A percentile compares a stretch with the other conserved stretches of the same genome.
Conservation (phyloP, 164 flowering plant species). For the Magnolia officinalis region DNA sequence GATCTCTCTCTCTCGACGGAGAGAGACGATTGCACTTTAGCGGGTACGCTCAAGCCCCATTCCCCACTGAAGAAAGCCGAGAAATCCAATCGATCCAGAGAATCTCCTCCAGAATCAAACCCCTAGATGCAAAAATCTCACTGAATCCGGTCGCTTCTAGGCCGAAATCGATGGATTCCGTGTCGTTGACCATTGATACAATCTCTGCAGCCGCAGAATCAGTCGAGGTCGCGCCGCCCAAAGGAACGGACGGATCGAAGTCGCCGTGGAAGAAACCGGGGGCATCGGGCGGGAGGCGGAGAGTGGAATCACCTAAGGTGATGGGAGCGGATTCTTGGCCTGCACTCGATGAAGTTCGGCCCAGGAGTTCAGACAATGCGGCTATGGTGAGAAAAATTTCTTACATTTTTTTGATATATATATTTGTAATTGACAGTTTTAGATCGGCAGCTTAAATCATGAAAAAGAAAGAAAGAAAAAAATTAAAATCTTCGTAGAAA, state of each 20-base stretch:
- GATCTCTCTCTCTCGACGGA: too few relatives aligned
- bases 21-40: too few relatives aligned
- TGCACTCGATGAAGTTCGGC: conserved; percentile 37
- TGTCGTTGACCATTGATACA: too few relatives aligned
- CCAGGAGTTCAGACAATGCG: conserved; percentile 23
- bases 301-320: conserved; percentile 28
- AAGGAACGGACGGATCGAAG: conserved; percentile 29
- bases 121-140: too few relatives aligned
- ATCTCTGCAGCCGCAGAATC: not conserved
- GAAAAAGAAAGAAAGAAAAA: not conserved
- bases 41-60: too few relatives aligned
- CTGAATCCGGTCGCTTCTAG: too few relatives aligned
- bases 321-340: conserved; percentile 72
- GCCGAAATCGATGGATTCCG: too few relatives aligned
- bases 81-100: too few relatives aligned
- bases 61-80: too few relatives aligned
- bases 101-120: too few relatives aligned
- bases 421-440: not conserved
- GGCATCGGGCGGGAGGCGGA: conserved; percentile 13
- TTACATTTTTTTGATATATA: not conserved
- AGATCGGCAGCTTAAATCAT: too few relatives aligned
- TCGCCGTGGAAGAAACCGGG: conserved; percentile 59
- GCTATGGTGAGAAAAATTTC: conserved; percentile 12
- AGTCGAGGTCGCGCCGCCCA: conserved; percentile 16
- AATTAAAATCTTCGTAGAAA: not conserved